phyloP scores from a whole-genome alignment of 106 monocot genomes.

The Xerophyta viscosa region DNA sequence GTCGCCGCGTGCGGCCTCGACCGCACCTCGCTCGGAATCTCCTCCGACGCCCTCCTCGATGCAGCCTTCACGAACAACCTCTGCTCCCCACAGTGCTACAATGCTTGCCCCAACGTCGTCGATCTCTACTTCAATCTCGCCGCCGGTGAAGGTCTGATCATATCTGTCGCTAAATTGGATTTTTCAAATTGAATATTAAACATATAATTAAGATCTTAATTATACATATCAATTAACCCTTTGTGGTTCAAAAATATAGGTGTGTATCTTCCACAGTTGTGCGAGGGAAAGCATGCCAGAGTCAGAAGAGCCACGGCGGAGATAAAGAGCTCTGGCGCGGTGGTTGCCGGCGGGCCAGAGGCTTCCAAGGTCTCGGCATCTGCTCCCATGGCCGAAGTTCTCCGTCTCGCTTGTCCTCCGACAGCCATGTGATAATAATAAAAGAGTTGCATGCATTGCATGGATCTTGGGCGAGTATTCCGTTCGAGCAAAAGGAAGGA shows the following conservation, averaged over 20 bases:
- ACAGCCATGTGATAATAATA: no score
- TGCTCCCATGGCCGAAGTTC: not conserved
- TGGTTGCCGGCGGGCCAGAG: not conserved
- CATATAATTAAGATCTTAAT: no score
- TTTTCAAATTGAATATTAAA: no score
- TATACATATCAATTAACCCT: no score
- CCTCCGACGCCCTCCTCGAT: slow-evolving; percentile 29
- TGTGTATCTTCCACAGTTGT: slow-evolving; percentile 17
- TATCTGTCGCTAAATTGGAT: not conserved
- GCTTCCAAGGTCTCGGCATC: slow-evolving; percentile 1
- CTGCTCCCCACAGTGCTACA: slow-evolving; percentile 24
- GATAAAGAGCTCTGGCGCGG: slow-evolving; percentile 13
- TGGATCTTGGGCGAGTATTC: no score
- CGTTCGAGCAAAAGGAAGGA: no score
- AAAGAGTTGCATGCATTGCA: no score
- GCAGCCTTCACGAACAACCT: slow-evolving; percentile 14
- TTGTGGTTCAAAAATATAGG: not conserved
- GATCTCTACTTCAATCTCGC: slow-evolving; percentile 49
- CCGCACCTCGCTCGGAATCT: slow-evolving; percentile 22
- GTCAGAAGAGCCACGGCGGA: slow-evolving; percentile 13
- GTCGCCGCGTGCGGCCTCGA: slow-evolving; percentile 23
- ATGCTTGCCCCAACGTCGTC: slow-evolving; percentile 27
- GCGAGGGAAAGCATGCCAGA: slow-evolving; percentile 3
- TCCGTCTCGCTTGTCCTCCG: not conserved
- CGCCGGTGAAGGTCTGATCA: slow-evolving; percentile 30